Evolutionary conservation across 768 basidiomycete species (phyloP), one percentile per base, ranked within the genome.

Genomic region (Hirschioporus abietinus): DNA sequence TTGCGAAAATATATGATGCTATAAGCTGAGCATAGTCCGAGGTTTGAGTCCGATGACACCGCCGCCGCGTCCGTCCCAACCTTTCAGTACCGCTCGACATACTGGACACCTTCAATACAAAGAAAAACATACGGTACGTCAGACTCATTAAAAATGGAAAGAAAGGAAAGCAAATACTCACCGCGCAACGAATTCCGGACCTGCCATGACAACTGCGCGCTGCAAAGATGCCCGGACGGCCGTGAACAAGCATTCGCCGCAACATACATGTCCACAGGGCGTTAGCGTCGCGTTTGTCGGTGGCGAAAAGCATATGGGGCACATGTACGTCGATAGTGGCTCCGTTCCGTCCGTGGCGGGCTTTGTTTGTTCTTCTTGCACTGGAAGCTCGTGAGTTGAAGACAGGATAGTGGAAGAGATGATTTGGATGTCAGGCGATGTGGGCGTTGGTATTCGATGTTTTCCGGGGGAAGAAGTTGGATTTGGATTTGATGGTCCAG

Each of bases 201-300:
- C 23, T 7, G 30, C 36, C 26, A 73, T 74, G 15, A 72, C 75
- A 1, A 71, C 61, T 74, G 77, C 79, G 23, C 89, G 82, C 67
- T 85, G 78, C 64, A 87, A 74, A 12, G 86, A 84, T 1, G 87
- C 83, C 70, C 87, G 87, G 58, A 92, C 83, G 0, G 91, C 88
- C 1, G 84, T 85, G 68, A 91, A 92, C 5, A 93, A 82, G 75
- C 92, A 93, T 5, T 82, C 77, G 1, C 90, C 91, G 69, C 92
- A 93, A 68, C 88, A 86, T 52, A 93, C 81, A 69, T 93, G 92
- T 0, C 92, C 92, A 69, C 92, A 93, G 0, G 89, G 90, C 0
- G 91, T 92, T 60, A 93, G 74, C 0, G 90, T 89, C 5, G 92
- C 89, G 67, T 90, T 87, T 0, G 85, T 85, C 0, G 91, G 91